phyloP scores from a whole-genome alignment of 202 grass and related monocot genomes.

The Dendrocalamus latiflorus region DNA sequence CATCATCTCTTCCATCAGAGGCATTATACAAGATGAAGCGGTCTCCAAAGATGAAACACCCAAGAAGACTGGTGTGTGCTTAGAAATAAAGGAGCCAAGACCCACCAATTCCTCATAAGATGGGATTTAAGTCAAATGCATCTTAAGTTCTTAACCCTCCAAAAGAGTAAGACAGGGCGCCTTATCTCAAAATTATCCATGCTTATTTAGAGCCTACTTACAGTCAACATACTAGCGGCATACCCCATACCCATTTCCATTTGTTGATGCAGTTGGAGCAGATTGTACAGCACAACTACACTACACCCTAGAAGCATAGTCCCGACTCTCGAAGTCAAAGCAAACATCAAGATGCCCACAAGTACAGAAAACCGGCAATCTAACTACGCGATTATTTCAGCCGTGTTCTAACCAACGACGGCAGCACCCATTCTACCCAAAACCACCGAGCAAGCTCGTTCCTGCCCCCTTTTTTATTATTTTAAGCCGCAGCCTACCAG shows the following conservation, averaged over 20 bases:
- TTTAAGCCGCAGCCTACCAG: neutral
- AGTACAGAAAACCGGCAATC: neutral
- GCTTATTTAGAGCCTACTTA: neutral
- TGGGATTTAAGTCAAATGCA: neutral
- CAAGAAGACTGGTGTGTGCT: neutral
- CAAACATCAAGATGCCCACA: neutral
- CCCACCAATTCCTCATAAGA: neutral
- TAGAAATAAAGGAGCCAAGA: neutral
- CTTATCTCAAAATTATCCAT: neutral
- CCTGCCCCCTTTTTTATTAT: neutral
- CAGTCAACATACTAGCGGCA: neutral
- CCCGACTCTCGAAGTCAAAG: neutral
- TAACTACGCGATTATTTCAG: neutral
- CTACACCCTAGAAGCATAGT: neutral
- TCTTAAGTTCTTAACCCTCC: neutral
- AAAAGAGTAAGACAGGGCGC: neutral
- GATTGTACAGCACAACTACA: neutral
- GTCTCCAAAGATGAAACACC: neutral
- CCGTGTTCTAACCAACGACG: neutral
- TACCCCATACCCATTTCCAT: neutral
- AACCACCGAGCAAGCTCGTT: neutral
- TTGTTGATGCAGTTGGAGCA: neutral
- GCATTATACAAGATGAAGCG: neutral
- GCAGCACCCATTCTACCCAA: neutral
- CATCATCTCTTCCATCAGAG: neutral